Evolutionary conservation across 305 asterid species (phyloP), one percentile per base, ranked within the genome.

Genomic region (Solanum hybrid): DNA sequence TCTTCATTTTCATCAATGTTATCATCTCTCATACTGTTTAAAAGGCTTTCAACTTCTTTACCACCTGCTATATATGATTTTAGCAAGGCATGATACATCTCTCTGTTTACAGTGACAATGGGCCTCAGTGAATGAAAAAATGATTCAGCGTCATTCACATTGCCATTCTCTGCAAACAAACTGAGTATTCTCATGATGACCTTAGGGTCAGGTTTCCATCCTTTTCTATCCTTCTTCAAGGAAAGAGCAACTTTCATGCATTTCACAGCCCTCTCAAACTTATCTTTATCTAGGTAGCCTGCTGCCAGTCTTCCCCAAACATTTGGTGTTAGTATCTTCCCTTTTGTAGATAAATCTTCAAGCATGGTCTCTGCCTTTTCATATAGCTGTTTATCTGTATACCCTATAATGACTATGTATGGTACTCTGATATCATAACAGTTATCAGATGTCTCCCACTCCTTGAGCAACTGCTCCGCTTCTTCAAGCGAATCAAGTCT

Each of bases 401-500:
- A 90, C 89, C 96, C 96, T 89, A 86, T 89, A 82, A 97, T 91
- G 77, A 96, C 90, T 29, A 89, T 92, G 87, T 81, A 89, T 10
- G 96, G 96, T 76, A 97, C 98, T 68, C 95, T 95, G 89, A 94
- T 91, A 90, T 97, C 99, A 79, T 91, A 93, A 92, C 92, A 92
- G 91, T 95, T 97, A 2, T 93, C 94, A 36, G 97, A 94, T 24
- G 94, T 91, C 76, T 96, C 98, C 98, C 99, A 97, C 91, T 92
- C 96, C 88, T 90, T 91, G 9, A 97, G 94, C 89, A 96, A 89
- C 65, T 94, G 92, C 90, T 93, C 95, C 1, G 95, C 99, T 92
- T 91, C 96, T 87, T 93, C 96, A 87, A 95, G 90, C 88, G 93
- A 96, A 82, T 89, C 95, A 79, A 96, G 95, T 91, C 92, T 95